Base-by-base conservation (phyloP, 192 early-diverging fungal genomes). In the Podila horticola region DNA sequence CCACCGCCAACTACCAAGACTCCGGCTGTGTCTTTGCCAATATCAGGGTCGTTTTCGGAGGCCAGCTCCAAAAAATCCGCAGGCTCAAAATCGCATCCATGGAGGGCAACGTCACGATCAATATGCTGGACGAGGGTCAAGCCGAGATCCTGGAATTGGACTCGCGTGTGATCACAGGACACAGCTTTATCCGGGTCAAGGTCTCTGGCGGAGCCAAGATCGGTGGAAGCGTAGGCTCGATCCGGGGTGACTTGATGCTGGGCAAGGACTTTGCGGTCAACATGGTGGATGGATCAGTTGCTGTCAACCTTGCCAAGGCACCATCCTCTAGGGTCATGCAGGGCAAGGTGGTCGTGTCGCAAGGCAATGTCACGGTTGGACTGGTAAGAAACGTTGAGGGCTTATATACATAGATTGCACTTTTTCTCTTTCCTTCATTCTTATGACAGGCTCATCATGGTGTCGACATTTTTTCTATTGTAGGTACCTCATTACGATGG, bases 131-230 rank as follows among this genome's bases (percentile, higher is more conserved):
- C 5, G 4, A 58, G 4, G n/a, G 15, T 5, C 64, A 50, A 3
- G 26, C 38, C 34, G 20, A 12, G 19, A 9, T 67, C 17, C 58
- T 29, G 28, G 49, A 36, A 1, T 49, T 67, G 17, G 51, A 74
- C 17, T 24, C 58, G 11, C 61, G 20, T 7, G 72, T 67, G 8
- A 74, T 74, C 4, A 62, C 72, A 0, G 72, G 72, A 51, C 55
- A 67, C 13, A 74, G 29, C n/a, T 6, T 24, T 57, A 50, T 74
- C 17, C 22, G 29, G 5, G 72, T 65, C 4, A 57, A 36, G 30
- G 72, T 74, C 12, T 2, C 34, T 5, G 6, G 9, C n/a, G 0
- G 0, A 6, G 60, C 65, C 10, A 5, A 17, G 4, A 3, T 74
- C 3, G 72, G 66, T 0, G 66, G 65, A 8, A 63, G 52, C n/a